Percentiles rank a stretch among this genome's conserved stretches.
Evolutionary conservation across 2,329 filamentous ascomycete genomes (phyloP).

Genomic region (Ophiostoma populinum): DNA sequence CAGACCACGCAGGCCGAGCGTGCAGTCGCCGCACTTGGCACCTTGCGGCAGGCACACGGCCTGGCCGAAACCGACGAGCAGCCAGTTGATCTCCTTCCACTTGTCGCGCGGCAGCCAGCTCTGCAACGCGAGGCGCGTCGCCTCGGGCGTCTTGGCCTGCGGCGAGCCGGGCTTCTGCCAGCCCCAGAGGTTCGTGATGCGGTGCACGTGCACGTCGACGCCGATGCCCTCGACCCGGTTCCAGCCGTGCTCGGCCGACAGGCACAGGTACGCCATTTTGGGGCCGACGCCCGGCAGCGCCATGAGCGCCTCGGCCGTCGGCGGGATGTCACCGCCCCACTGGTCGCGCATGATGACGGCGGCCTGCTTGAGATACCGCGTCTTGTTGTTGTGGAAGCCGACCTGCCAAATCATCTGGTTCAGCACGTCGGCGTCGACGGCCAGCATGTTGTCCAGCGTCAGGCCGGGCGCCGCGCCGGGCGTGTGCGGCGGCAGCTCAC

Average conservation of each 20-base stretch:
- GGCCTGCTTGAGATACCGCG: conserved; percentile 55
- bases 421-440: conserved; percentile 43
- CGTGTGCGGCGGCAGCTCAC: conserved; percentile 41
- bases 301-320: conserved; percentile 57
- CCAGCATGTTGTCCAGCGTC: conserved; percentile 61
- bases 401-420: conserved; percentile 70
- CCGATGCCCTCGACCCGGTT: conserved; percentile 57
- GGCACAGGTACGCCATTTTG: conserved; percentile 85
- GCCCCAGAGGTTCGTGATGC: conserved; percentile 86
- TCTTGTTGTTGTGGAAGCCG: conserved; percentile 92
- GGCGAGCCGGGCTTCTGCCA: conserved; percentile 40
- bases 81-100: conserved; percentile 84
- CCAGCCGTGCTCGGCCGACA: conserved; percentile 51
- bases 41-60: conserved; percentile 69
- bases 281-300: conserved; percentile 75
- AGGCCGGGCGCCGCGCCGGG: conserved; percentile 34
- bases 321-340: conserved; percentile 61
- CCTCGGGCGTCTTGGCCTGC: conserved; percentile 57
- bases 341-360: conserved; percentile 56
- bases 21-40: conserved; percentile 70
- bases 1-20: conserved; percentile 55
- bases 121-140: conserved; percentile 59
- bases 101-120: conserved; percentile 67
- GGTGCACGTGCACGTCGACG: conserved; percentile 87
- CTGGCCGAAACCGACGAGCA: conserved; percentile 80